These are phyloP conservation scores for Stemphylium beticola DNA, from an alignment of 2,329 filamentous ascomycete genomes.

Conservation along the genomic window DNA sequence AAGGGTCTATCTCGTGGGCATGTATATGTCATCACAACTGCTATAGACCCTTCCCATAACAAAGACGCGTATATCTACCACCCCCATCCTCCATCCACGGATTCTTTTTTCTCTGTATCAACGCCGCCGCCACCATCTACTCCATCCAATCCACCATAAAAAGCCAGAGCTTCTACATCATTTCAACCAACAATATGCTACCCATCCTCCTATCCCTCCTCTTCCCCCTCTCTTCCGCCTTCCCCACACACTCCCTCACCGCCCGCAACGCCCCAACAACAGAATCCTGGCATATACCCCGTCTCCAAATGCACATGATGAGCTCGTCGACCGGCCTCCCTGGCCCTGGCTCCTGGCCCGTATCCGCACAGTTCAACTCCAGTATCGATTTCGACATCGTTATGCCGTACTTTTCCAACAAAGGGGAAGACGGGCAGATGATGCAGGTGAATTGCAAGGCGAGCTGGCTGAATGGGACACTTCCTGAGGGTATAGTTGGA, in stretches of 20 bases:
- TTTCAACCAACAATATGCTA: not conserved
- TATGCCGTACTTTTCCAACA: conserved; percentile 6
- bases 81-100: not conserved
- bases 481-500: not conserved
- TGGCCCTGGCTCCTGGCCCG: conserved; percentile 28
- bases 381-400: conserved; percentile 32
- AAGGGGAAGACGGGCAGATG: not conserved
- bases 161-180: not conserved
- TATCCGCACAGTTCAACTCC: conserved; percentile 21
- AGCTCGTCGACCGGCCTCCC: conserved; percentile 27
- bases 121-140: not conserved
- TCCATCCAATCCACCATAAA: not conserved
- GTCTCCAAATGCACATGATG: conserved; percentile 39
- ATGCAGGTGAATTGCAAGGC: conserved; percentile 13
- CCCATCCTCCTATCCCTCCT: not conserved
- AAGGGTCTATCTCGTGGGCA: too few relatives aligned
- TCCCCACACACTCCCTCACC: not conserved
- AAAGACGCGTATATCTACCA: too few relatives aligned
- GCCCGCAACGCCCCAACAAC: not conserved
- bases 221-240: not conserved
- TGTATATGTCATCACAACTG: too few relatives aligned
- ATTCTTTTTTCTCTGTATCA: not conserved
- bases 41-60: too few relatives aligned
- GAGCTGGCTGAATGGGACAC: conserved; percentile 19
- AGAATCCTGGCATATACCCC: conserved; percentile 29